A percentile compares a stretch with the other conserved stretches of the same genome.
Evolutionary conservation across 306 rosid genomes (phyloP).

Genomic region (Vigna nakashimae): DNA sequence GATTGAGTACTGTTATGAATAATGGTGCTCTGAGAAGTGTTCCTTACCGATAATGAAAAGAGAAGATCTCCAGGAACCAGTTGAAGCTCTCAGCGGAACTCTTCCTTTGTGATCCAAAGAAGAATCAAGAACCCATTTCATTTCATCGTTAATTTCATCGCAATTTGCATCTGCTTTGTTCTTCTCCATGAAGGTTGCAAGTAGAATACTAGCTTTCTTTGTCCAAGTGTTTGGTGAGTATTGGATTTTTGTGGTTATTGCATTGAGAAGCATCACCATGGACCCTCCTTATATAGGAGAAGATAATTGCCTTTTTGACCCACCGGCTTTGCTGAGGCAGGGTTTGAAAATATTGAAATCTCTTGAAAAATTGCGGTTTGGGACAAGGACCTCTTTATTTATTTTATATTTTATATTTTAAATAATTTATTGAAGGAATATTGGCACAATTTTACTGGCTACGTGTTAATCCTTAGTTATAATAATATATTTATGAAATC

Average conservation of each 20-base stretch:
- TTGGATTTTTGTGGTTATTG: slow-evolving; percentile 31
- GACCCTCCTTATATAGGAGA: slow-evolving; percentile 63
- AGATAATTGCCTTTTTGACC: slow-evolving; percentile 21
- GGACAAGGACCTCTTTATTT: not conserved
- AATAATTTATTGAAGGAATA: too few species aligned
- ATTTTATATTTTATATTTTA: too few species aligned
- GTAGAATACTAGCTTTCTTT: not conserved
- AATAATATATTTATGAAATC: too few species aligned
- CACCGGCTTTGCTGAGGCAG: not conserved
- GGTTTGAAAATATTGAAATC: slow-evolving; percentile 18
- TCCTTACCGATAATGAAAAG: slow-evolving; percentile 62
- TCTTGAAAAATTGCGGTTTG: slow-evolving; percentile 17
- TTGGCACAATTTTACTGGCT: not conserved
- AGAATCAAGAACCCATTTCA: slow-evolving; percentile 65
- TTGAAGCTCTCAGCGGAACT: slow-evolving; percentile 66
- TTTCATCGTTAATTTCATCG: slow-evolving; percentile 34
- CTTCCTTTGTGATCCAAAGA: slow-evolving; percentile 61
- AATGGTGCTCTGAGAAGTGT: too few species aligned
- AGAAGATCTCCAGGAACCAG: slow-evolving; percentile 78
- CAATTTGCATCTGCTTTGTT: slow-evolving; percentile 2
- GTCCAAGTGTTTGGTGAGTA: not conserved
- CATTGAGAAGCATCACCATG: slow-evolving; percentile 33
- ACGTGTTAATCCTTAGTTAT: too few species aligned
- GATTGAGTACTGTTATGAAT: too few species aligned
- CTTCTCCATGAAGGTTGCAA: slow-evolving; percentile 47